A percentile compares a stretch with the other conserved stretches of the same genome.
Conservation (phyloP, 2,329 filamentous ascomycete genomes). For the Reticulascus tulasneorum region DNA sequence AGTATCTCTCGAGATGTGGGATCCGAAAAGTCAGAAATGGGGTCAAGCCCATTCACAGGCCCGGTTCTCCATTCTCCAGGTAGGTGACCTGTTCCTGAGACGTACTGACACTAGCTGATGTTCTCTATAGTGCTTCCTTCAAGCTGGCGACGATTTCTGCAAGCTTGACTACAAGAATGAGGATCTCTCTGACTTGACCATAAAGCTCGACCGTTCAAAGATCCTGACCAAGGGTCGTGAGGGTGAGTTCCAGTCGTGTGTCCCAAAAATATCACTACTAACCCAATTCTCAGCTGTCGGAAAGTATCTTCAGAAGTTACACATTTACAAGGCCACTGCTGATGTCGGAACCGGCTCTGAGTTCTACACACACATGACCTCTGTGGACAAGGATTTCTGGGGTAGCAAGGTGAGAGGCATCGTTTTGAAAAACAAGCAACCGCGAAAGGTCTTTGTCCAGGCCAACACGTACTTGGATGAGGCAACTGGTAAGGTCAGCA, state of each 20-base stretch:
- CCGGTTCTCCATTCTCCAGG: constrained; percentile 77
- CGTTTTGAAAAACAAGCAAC: constrained; percentile 73
- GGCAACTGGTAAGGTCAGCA: constrained; percentile 62
- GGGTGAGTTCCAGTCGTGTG: constrained; percentile 30
- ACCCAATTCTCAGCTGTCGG: constrained; percentile 60
- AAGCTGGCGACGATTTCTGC: constrained; percentile 83
- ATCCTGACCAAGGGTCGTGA: constrained; percentile 79
- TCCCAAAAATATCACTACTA: constrained; percentile 14
- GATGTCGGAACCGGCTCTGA: constrained; percentile 73
- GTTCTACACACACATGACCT: constrained; percentile 80
- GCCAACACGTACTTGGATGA: constrained; percentile 77
- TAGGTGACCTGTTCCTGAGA: constrained; percentile 11
- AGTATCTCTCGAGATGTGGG: constrained; percentile 87
- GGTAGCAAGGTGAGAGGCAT: constrained; percentile 73
- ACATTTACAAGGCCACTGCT: constrained; percentile 88
- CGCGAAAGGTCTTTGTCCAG: constrained; percentile 90
- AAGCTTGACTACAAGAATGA: constrained; percentile 69
- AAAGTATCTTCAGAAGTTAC: constrained; percentile 83
- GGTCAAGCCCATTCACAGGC: constrained; percentile 90
- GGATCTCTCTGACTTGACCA: constrained; percentile 75
- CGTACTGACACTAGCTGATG: constrained; percentile 2
- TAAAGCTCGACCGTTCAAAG: constrained; percentile 79
- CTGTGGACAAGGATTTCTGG: constrained; percentile 79
- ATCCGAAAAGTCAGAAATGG: constrained; percentile 87
- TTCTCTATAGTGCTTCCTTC: constrained; percentile 65